Evolutionary conservation across 2,329 filamentous ascomycete species (phyloP).

Genomic region (Ophiocordyceps camponoti-rufipedis): DNA sequence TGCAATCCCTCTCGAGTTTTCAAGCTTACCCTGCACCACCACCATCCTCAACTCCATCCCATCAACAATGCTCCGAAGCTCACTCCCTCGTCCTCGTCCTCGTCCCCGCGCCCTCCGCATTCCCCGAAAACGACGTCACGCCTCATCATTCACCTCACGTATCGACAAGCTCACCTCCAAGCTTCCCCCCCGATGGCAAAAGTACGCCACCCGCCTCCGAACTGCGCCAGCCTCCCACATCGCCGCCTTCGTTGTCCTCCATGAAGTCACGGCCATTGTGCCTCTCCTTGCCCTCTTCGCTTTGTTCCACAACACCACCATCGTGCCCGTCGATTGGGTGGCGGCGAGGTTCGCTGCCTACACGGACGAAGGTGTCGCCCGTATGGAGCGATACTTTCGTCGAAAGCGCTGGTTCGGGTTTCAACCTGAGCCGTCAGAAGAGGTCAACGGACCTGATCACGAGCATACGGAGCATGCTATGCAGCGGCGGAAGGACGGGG

Average conservation of each 20-base stretch:
- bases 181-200: slow-evolving; percentile 48
- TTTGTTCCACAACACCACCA: slow-evolving; percentile 62
- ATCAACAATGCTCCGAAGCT: background rate
- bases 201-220: slow-evolving; percentile 51
- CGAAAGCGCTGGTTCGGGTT: slow-evolving; percentile 69
- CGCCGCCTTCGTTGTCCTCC: slow-evolving; percentile 70
- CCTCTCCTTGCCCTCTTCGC: slow-evolving; percentile 60
- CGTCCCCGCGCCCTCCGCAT: background rate
- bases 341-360: slow-evolving; percentile 29
- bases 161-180: slow-evolving; percentile 28
- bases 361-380: slow-evolving; percentile 44
- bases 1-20: background rate
- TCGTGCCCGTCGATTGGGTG: slow-evolving; percentile 44
- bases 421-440: slow-evolving; percentile 14
- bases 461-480: slow-evolving; percentile 10
- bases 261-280: slow-evolving; percentile 77
- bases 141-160: slow-evolving; percentile 12
- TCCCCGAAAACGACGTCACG: background rate
- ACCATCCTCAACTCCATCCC: background rate
- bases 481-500: slow-evolving; percentile 18
- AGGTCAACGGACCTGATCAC: slow-evolving; percentile 4
- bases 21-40: background rate
- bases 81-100: background rate
- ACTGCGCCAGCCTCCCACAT: slow-evolving; percentile 68
- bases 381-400: slow-evolving; percentile 60